phyloP scores from a whole-genome alignment of 768 basidiomycete species.

The Sistotremastrum suecicum region DNA sequence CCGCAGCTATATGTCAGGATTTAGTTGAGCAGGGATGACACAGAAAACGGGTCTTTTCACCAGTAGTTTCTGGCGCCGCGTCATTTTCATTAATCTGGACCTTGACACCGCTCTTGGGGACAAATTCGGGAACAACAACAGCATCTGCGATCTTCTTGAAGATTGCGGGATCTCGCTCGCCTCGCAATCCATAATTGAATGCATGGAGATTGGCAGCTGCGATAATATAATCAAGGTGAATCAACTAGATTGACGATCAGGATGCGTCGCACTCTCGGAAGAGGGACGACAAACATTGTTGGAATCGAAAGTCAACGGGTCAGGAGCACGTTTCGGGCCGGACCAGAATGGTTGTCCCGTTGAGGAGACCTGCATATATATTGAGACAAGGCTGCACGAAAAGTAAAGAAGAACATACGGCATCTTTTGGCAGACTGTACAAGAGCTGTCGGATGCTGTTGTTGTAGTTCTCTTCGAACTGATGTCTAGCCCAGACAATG shows the following conservation, averaged over 20 bases:
- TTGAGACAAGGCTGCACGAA: neutral
- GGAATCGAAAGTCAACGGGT: slow-evolving; percentile 74
- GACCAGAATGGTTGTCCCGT: slow-evolving; percentile 98
- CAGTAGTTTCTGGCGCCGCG: slow-evolving; percentile 49
- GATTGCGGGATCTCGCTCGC: slow-evolving; percentile 61
- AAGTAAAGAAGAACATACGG: slow-evolving; percentile 23
- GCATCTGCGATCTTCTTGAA: slow-evolving; percentile 78
- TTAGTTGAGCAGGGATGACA: neutral
- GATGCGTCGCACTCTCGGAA: slow-evolving; percentile 3
- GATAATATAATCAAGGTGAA: slow-evolving; percentile 80
- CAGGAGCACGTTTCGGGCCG: slow-evolving; percentile 94
- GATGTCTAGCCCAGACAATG: slow-evolving; percentile 88
- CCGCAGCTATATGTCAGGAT: slow-evolving; percentile 23
- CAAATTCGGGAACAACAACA: slow-evolving; percentile 82
- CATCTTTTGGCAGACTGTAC: slow-evolving; percentile 90
- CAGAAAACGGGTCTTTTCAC: slow-evolving; percentile 22
- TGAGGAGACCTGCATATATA: slow-evolving; percentile 38
- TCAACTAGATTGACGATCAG: slow-evolving; percentile 34
- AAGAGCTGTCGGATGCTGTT: slow-evolving; percentile 88
- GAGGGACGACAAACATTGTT: slow-evolving; percentile 43
- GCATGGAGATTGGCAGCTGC: slow-evolving; percentile 94
- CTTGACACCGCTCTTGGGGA: slow-evolving; percentile 83
- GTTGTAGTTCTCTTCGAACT: slow-evolving; percentile 90
- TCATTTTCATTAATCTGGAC: slow-evolving; percentile 91
- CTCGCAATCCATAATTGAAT: slow-evolving; percentile 93